phyloP scores from a whole-genome alignment of 2,329 filamentous ascomycete species.

The Myriosclerotinia scirpicola region DNA sequence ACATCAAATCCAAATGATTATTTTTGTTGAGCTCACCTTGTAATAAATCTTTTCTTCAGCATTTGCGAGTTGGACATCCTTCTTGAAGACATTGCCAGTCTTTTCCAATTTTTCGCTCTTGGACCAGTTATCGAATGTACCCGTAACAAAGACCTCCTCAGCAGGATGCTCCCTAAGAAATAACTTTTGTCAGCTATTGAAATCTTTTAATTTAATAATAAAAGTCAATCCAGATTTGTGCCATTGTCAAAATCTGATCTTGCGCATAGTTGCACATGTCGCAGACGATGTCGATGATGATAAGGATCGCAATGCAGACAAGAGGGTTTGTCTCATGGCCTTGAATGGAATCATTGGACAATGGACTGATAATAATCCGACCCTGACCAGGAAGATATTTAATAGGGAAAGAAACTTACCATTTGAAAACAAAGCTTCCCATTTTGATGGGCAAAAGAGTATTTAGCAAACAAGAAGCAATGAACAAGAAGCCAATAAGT shows the following conservation, averaged over 20 bases:
- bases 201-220: not conserved
- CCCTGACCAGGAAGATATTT: not conserved
- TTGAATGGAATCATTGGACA: not conserved
- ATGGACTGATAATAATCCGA: not conserved
- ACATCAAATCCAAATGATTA: not conserved
- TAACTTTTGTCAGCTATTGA: constrained; percentile 1
- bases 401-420: constrained; percentile 33
- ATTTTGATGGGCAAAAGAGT: constrained; percentile 32
- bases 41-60: constrained; percentile 77
- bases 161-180: constrained; percentile 73
- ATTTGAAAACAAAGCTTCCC: constrained; percentile 44
- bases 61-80: constrained; percentile 72
- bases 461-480: constrained; percentile 5
- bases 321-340: not conserved
- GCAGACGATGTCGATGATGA: not conserved
- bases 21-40: constrained; percentile 68
- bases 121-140: constrained; percentile 92
- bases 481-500: not conserved
- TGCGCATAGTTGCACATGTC: constrained; percentile 1
- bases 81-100: constrained; percentile 71
- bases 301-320: not conserved
- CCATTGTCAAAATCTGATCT: not conserved
- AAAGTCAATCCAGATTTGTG: not conserved
- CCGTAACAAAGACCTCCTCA: constrained; percentile 87
- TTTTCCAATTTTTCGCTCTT: constrained; percentile 83